Conservation (phyloP, 2,329 filamentous ascomycete species). For the Phialophora verrucosa region DNA sequence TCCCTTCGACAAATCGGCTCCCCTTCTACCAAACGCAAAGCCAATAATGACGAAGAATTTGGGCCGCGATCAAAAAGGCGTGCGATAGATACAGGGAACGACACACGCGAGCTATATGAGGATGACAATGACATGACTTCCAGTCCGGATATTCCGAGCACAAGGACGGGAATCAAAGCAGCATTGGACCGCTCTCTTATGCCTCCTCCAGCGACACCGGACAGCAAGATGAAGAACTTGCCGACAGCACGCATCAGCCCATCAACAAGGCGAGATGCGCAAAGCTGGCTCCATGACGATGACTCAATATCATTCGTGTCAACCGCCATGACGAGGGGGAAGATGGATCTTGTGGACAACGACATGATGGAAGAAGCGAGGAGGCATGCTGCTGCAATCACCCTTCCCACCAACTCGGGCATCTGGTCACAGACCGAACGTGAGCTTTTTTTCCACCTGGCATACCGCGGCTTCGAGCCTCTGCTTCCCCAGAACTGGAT, state of each 20-base stretch:
- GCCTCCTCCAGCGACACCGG: constrained; percentile 35
- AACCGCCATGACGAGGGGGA: constrained; percentile 18
- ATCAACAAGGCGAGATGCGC: not conserved
- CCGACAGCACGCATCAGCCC: not conserved
- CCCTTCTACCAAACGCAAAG: constrained; percentile 26
- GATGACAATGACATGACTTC: constrained; percentile 4
- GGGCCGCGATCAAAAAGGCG: constrained; percentile 25
- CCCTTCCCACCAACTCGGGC: constrained; percentile 47
- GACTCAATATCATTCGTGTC: constrained; percentile 30
- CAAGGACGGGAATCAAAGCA: constrained; percentile 3
- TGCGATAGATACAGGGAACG: constrained; percentile 10
- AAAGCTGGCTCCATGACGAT: constrained; percentile 18
- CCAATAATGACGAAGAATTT: constrained; percentile 10
- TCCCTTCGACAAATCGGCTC: constrained; percentile 10
- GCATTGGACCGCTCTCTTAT: constrained; percentile 33
- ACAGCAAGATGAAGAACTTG: not conserved
- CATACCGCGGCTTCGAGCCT: constrained; percentile 62
- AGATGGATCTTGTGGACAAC: constrained; percentile 27
- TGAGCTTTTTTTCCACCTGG: constrained; percentile 59
- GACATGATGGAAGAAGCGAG: constrained; percentile 41
- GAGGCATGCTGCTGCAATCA: constrained; percentile 46
- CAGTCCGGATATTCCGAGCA: not conserved
- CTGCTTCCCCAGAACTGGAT: constrained; percentile 59
- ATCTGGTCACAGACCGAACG: constrained; percentile 61
- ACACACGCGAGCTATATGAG: constrained; percentile 12